Evolutionary conservation across 441 rosid genomes (phyloP).

Genomic region (Bruguiera hainesii): DNA sequence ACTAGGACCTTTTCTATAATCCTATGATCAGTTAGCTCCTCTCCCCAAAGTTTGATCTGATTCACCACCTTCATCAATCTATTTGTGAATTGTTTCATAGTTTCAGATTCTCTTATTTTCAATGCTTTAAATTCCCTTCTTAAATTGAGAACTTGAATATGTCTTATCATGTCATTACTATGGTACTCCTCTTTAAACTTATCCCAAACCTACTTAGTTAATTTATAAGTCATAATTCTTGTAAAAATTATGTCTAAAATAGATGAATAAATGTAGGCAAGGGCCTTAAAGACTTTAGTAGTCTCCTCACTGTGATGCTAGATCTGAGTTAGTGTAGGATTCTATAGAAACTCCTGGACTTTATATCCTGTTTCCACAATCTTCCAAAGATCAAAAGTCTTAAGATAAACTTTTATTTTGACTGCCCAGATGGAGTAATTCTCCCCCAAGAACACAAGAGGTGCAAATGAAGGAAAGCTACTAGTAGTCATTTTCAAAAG

Average conservation of each 20-base stretch:
- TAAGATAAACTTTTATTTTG: too few relatives aligned
- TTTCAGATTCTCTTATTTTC: not conserved
- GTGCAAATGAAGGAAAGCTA: too few relatives aligned
- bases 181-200: not conserved
- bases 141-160: too few relatives aligned
- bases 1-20: not conserved
- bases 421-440: too few relatives aligned
- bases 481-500: too few relatives aligned
- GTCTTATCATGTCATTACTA: not conserved
- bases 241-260: not conserved
- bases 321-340: too few relatives aligned
- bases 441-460: too few relatives aligned
- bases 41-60: not conserved
- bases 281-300: not conserved
- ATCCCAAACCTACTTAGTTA: not conserved
- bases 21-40: not conserved
- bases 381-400: too few relatives aligned
- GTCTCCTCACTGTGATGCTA: too few relatives aligned
- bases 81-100: not conserved
- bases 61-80: not conserved
- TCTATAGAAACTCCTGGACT: too few relatives aligned
- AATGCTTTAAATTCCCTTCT: too few relatives aligned
- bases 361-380: too few relatives aligned
- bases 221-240: not conserved
- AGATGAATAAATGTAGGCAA: not conserved